phyloP scores from a whole-genome alignment of 495 filamentous ascomycete genomes.

The Tuber indicum region DNA sequence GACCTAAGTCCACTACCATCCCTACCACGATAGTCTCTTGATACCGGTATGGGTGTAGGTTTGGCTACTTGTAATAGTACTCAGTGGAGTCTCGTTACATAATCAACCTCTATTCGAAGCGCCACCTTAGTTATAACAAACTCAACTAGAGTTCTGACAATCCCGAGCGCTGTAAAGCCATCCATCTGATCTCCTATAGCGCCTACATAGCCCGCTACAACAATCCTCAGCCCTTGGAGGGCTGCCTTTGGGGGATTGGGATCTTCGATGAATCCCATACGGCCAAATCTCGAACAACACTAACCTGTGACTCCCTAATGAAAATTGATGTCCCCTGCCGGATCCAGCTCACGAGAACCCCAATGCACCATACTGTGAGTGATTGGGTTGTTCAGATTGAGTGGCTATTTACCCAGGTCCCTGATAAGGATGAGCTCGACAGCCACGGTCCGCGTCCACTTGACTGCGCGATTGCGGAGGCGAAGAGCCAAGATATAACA shows the following conservation, averaged over 20 bases:
- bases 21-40: too few species aligned
- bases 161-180: too few species aligned
- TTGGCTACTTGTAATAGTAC: too few species aligned
- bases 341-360: not conserved
- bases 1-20: too few species aligned
- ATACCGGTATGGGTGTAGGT: too few species aligned
- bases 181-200: not conserved
- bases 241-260: not conserved
- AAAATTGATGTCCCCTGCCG: not conserved
- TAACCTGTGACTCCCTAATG: not conserved
- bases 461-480: not conserved
- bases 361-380: not conserved
- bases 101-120: not conserved
- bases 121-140: not conserved
- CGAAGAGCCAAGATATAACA: not conserved
- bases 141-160: not conserved
- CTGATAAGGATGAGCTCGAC: not conserved
- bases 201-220: not conserved
- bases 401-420: not conserved
- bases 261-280: slow-evolving; percentile 6
- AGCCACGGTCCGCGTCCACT: not conserved
- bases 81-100: too few species aligned
- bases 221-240: not conserved
- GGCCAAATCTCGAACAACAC: not conserved
- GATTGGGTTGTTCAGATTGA: not conserved